phyloP scores from a whole-genome alignment of 208 protist species.

The Trichomonas tenax region DNA sequence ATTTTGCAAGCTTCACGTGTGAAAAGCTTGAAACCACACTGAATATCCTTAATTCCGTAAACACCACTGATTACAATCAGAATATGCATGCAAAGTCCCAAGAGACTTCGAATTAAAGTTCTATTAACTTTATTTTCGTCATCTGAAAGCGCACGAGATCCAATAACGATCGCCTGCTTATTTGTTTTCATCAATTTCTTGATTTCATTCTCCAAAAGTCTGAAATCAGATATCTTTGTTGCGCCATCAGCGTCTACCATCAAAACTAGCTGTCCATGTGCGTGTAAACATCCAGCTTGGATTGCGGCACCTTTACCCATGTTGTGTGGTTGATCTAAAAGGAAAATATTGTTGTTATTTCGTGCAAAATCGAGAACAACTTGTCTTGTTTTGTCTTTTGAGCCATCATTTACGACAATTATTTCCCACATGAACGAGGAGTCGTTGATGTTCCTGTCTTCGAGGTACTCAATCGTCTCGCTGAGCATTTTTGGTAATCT shows the following conservation, averaged over 20 bases:
- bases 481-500: constrained; percentile 23
- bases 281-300: constrained; percentile 22
- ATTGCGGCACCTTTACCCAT: constrained; percentile 32
- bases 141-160: background rate
- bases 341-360: background rate
- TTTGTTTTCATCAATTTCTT: background rate
- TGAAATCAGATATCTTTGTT: constrained; percentile 16
- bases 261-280: constrained; percentile 22
- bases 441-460: background rate
- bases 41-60: constrained; percentile 18
- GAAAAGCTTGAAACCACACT: constrained; percentile 39
- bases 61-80: background rate
- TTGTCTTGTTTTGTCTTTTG: constrained; percentile 20
- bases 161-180: constrained; percentile 9
- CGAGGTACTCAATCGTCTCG: constrained; percentile 25
- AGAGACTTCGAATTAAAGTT: constrained; percentile 22
- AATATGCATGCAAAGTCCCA: constrained; percentile 24
- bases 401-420: constrained; percentile 34
- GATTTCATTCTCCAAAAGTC: constrained; percentile 15
- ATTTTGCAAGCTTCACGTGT: background rate
- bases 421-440: constrained; percentile 24
- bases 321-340: constrained; percentile 22
- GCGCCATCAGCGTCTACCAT: constrained; percentile 37
- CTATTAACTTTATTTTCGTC: constrained; percentile 7
- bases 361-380: background rate